Evolutionary conservation across 1,139 yeast species (phyloP).

Genomic region (Pichia sp.): DNA sequence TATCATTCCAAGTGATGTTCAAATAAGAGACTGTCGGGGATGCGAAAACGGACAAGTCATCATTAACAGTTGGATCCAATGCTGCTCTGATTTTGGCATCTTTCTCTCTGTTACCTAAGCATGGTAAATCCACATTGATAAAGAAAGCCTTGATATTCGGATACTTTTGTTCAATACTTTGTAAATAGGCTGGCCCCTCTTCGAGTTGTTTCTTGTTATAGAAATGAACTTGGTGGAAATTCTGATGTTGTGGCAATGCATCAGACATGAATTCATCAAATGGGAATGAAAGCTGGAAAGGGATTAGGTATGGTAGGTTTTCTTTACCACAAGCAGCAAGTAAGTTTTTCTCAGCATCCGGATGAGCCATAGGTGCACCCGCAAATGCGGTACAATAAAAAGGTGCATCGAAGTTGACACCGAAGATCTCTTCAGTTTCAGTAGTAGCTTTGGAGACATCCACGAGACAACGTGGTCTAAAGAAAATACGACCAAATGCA

Average conservation of each 20-base stretch:
- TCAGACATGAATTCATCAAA: slow-evolving; percentile 40
- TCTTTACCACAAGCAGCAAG: slow-evolving; percentile 40
- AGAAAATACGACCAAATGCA: slow-evolving; percentile 32
- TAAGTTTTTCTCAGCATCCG: slow-evolving; percentile 52
- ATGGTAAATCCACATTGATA: slow-evolving; percentile 53
- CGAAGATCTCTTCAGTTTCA: slow-evolving; percentile 35
- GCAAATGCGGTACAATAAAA: slow-evolving; percentile 65
- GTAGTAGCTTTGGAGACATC: slow-evolving; percentile 35
- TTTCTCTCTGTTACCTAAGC: slow-evolving; percentile 46
- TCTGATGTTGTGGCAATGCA: slow-evolving; percentile 36
- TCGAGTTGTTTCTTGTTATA: slow-evolving; percentile 33
- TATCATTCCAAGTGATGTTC: slow-evolving; percentile 31
- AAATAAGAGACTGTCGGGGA: slow-evolving; percentile 26
- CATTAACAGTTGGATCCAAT: slow-evolving; percentile 27
- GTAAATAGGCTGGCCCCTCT: slow-evolving; percentile 24
- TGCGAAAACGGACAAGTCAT: slow-evolving; percentile 21
- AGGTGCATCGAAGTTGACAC: slow-evolving; percentile 39
- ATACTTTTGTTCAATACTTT: slow-evolving; percentile 29
- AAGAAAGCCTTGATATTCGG: slow-evolving; percentile 45
- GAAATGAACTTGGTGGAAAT: slow-evolving; percentile 48
- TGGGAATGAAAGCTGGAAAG: slow-evolving; percentile 42
- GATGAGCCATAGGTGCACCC: slow-evolving; percentile 55
- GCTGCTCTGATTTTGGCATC: slow-evolving; percentile 23
- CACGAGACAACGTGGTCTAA: slow-evolving; percentile 39
- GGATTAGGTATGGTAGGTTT: slow-evolving; percentile 43